Conservation (phyloP, 2,329 filamentous ascomycete genomes). For the Penicillium sp. region DNA sequence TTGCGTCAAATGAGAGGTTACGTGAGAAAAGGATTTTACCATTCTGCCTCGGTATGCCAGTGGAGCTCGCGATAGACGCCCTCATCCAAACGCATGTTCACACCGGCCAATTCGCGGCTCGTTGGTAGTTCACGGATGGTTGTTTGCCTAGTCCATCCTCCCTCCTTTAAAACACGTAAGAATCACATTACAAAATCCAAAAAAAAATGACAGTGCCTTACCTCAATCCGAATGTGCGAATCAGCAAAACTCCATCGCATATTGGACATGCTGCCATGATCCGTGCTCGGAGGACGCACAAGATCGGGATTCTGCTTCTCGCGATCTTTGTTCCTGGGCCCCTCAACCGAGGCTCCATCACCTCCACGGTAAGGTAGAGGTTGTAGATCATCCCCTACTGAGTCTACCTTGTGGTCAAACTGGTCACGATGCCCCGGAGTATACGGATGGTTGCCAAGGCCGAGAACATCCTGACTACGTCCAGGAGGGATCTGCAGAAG, state of each 20-base stretch:
- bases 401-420: slow-evolving; percentile 62
- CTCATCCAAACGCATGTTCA: slow-evolving; percentile 74
- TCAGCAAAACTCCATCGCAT: slow-evolving; percentile 71
- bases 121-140: slow-evolving; percentile 37
- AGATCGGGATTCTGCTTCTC: slow-evolving; percentile 70
- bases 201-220: neutral
- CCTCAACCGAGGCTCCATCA: slow-evolving; percentile 64
- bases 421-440: slow-evolving; percentile 61
- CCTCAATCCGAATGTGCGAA: slow-evolving; percentile 62
- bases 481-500: slow-evolving; percentile 2
- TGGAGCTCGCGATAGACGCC: slow-evolving; percentile 75
- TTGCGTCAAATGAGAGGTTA: fast-evolving
- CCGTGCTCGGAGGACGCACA: slow-evolving; percentile 69
- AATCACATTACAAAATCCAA: neutral
- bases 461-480: slow-evolving; percentile 1
- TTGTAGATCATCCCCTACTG: slow-evolving; percentile 59
- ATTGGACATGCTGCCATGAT: slow-evolving; percentile 68
- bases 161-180: slow-evolving; percentile 53
- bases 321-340: slow-evolving; percentile 67
- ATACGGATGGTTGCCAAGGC: slow-evolving; percentile 49
- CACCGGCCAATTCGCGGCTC: slow-evolving; percentile 67
- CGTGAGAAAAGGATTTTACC: neutral
- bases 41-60: slow-evolving; percentile 79
- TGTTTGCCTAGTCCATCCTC: slow-evolving; percentile 74
- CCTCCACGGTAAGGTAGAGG: slow-evolving; percentile 66